Conservation (phyloP, 768 basidiomycete species). For the Sarcodon aspratus region DNA sequence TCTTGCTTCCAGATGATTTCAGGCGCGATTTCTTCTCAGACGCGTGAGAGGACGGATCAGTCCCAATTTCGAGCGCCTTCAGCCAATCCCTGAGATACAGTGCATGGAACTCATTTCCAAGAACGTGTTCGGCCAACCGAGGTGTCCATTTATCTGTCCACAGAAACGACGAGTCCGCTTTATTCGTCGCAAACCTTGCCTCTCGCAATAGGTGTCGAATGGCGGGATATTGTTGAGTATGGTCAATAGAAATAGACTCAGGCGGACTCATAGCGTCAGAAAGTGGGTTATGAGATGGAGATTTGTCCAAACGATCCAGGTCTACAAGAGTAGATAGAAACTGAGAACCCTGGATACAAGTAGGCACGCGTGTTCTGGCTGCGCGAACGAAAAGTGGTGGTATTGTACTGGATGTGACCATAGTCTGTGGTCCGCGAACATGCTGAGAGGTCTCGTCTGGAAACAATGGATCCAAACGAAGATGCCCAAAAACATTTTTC, state of each 20-base stretch:
- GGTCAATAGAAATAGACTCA: constrained; percentile 2
- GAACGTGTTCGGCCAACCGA: constrained; percentile 55
- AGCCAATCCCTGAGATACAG: constrained; percentile 74
- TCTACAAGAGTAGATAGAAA: neutral
- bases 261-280: neutral
- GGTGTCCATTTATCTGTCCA: constrained; percentile 79
- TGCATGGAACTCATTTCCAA: constrained; percentile 69
- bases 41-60: constrained; percentile 15
- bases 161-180: constrained; percentile 23
- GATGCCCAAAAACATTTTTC: neutral
- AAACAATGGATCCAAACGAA: constrained; percentile 20
- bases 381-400: neutral
- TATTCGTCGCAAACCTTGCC: neutral
- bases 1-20: neutral
- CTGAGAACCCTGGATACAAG: neutral
- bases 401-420: constrained; percentile 12
- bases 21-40: constrained; percentile 3
- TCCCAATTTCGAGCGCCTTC: constrained; percentile 51
- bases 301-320: neutral
- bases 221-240: constrained; percentile 9
- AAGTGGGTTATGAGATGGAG: neutral
- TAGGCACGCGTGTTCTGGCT: neutral
- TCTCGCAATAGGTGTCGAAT: neutral
- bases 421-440: constrained; percentile 44
- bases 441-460: constrained; percentile 46